A percentile compares a stretch with the other conserved stretches of the same genome.
Evolutionary conservation across 164 flowering plant species (phyloP).

Genomic region (Nelumbo lutea): DNA sequence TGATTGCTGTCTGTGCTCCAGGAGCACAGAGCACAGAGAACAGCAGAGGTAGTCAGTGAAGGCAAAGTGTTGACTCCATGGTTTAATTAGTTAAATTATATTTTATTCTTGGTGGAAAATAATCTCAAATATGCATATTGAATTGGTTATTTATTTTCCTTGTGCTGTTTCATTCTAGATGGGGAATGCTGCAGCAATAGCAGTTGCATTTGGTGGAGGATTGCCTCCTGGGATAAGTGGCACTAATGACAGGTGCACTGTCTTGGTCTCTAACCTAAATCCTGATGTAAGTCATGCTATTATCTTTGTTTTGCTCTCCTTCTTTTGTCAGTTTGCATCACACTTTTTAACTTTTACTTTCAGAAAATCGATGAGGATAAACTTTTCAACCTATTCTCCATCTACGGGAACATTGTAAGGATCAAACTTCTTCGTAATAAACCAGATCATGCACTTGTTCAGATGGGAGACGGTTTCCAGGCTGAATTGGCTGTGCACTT

Average conservation of each 20-base stretch:
- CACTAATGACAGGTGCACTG: constrained; percentile 90
- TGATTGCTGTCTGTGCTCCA: too few relatives aligned
- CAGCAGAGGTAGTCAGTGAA: neutral
- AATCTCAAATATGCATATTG: neutral
- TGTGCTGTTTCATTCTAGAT: constrained; percentile 39
- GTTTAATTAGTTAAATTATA: neutral
- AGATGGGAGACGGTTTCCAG: constrained; percentile 98
- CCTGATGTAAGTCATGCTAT: constrained; percentile 60
- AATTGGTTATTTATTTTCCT: neutral
- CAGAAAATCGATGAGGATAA: constrained; percentile 96
- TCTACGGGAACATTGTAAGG: constrained; percentile 91
- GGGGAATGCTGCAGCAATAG: constrained; percentile 80
- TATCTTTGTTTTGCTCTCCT: neutral
- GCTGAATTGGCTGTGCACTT: constrained; percentile 97
- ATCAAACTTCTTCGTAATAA: constrained; percentile 89
- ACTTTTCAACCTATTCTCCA: constrained; percentile 92
- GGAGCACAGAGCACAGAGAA: too few relatives aligned
- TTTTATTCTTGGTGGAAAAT: neutral
- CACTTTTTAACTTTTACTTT: neutral
- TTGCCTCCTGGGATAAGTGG: constrained; percentile 95
- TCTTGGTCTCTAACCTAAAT: constrained; percentile 80
- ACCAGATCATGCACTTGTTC: constrained; percentile 96
- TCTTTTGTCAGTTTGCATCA: neutral
- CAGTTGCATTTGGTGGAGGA: constrained; percentile 93
- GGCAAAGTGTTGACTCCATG: neutral